These are phyloP conservation scores for Lomentospora prolificans DNA, from an alignment of 2,329 filamentous ascomycete species.

Conservation along the genomic window DNA sequence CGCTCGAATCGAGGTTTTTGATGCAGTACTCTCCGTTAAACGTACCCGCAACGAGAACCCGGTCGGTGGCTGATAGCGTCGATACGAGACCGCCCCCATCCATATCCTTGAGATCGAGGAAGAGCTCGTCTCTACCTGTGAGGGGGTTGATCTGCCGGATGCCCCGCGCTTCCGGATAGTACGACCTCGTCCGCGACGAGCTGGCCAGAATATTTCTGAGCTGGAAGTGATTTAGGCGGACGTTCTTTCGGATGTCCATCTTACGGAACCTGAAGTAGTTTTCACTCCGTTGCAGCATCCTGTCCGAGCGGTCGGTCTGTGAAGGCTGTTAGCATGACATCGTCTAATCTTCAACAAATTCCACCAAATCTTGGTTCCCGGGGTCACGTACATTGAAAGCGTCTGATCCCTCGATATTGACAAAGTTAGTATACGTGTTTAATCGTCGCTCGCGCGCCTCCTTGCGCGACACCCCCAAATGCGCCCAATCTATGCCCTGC, in stretches of 20 bases:
- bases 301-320: conserved; percentile 7
- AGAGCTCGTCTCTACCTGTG: conserved; percentile 32
- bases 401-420: conserved; percentile 39
- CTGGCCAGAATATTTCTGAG: conserved; percentile 52
- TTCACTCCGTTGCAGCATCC: conserved; percentile 26
- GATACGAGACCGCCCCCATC: conserved; percentile 32
- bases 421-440: conserved; percentile 47
- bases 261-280: conserved; percentile 49
- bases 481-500: conserved; percentile 49
- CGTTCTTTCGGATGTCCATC: conserved; percentile 44
- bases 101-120: conserved; percentile 32
- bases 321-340: too few relatives aligned
- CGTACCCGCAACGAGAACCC: conserved; percentile 48
- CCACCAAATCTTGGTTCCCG: too few relatives aligned
- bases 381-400: conserved; percentile 34
- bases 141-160: conserved; percentile 44
- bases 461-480: conserved; percentile 38
- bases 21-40: conserved; percentile 48
- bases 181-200: conserved; percentile 43
- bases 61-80: conserved; percentile 40
- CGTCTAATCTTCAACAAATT: too few relatives aligned
- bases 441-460: conserved; percentile 37
- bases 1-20: conserved; percentile 32
- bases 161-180: conserved; percentile 42
- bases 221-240: conserved; percentile 55